Base-by-base conservation (phyloP, 2,329 filamentous ascomycete species). In the Metarhizium humberi region DNA sequence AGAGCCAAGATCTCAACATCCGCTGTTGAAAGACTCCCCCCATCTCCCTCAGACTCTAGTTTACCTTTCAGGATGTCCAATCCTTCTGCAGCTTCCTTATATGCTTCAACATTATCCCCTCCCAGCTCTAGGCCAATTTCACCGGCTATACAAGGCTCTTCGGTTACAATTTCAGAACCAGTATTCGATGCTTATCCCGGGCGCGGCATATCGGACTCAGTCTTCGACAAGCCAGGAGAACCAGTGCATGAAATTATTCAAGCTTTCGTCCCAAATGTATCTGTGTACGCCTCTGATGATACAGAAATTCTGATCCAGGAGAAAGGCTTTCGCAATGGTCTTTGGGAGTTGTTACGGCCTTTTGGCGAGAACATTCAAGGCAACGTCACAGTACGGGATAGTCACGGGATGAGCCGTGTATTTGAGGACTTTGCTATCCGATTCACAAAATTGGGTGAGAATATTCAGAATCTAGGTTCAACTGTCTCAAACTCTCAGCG, bases 371-470 rank as follows among this genome's bases (percentile, higher is more conserved):
- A 79, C 16, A 80, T 97, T 0, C 82, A 87, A 51, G 94, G 94
- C 34, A 95, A 94, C 66, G 87, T 99, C 52, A 88, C 88, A 3
- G 86, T 97, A 55, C 79, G 94, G 63, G 94, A 99, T 71, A 96
- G 92, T 66, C 85, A 89, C 62, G 92, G 94, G 8, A 82, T 86
- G 47, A 92, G 90, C 67, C 84, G 84, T 66, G 81, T 83, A 43
- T 92, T 88, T 75, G 92, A 96, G 55, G 91, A 97, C 68, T 99
- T 91, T 70, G 87, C 90, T 1, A 80, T 99, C 56, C 86, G 90
- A 55, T 96, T 99, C 68, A 84, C 87, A 5, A 81, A 83, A 56
- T 81, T 95, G 54, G 84, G 84, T 2, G 76, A 80, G 60, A 75
- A 78, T 25, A 66, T 84, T 16, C 79, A 82, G 61, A 70, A 74